These are phyloP conservation scores for Acacia confusa DNA, from an alignment of 306 rosid genomes.

Conservation along the genomic window DNA sequence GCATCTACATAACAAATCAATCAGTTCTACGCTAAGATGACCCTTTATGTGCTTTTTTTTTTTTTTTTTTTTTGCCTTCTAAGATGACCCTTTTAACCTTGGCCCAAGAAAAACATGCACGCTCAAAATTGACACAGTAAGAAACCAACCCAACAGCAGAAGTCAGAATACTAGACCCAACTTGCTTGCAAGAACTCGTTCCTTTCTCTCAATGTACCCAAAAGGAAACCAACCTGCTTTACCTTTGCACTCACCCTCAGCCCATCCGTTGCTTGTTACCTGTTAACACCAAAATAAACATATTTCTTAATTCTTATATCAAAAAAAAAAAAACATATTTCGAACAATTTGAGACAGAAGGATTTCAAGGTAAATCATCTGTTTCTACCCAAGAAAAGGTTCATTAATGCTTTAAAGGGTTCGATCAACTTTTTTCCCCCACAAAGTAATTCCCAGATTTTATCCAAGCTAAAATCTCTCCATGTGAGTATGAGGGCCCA, in stretches of 20 bases:
- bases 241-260: constrained; percentile 90
- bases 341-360: not conserved
- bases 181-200: constrained; percentile 86
- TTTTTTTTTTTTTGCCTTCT: not conserved
- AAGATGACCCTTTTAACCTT: constrained; percentile 10
- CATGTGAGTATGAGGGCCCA: not conserved
- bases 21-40: constrained; percentile 21
- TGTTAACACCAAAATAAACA: constrained; percentile 33
- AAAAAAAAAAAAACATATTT: constrained; percentile 23
- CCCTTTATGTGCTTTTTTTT: not conserved
- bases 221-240: constrained; percentile 84
- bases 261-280: constrained; percentile 76
- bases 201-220: constrained; percentile 71
- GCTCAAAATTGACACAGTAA: constrained; percentile 35
- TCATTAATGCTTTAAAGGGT: not conserved
- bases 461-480: not conserved
- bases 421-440: not conserved
- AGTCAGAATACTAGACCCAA: constrained; percentile 69
- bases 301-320: too few species aligned
- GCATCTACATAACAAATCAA: constrained; percentile 42
- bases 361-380: not conserved
- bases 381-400: not conserved
- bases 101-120: constrained; percentile 27
- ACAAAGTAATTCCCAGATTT: not conserved
- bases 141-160: constrained; percentile 26